Evolutionary conservation across 139 green algal genomes (phyloP).

Genomic region (Asterochloris erici): DNA sequence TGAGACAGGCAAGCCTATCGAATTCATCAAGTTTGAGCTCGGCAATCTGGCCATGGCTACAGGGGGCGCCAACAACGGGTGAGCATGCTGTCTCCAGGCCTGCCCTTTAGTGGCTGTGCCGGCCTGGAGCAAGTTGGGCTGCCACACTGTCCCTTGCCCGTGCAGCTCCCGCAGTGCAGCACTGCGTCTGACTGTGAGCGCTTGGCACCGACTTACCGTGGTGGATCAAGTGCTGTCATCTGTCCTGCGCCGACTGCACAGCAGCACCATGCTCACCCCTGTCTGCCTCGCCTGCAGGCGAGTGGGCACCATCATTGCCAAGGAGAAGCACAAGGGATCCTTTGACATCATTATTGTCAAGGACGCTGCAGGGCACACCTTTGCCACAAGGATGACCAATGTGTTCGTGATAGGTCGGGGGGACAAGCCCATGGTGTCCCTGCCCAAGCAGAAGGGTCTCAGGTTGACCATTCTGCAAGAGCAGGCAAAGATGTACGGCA

Average conservation of each 20-base stretch:
- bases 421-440: conserved; percentile 90
- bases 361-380: conserved; percentile 90
- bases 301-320: conserved; percentile 86
- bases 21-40: conserved; percentile 97
- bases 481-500: conserved; percentile 83
- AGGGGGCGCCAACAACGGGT: conserved; percentile 86
- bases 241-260: no score
- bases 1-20: conserved; percentile 92
- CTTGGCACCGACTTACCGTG: no score
- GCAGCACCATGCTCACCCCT: no score
- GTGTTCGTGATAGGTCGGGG: conserved; percentile 98
- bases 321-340: conserved; percentile 95
- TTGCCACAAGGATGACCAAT: conserved; percentile 92
- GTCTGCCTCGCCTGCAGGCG: conserved; percentile 41
- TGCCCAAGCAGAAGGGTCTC: conserved; percentile 99
- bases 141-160: no score
- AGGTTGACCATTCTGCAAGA: conserved; percentile 96
- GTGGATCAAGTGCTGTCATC: no score
- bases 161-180: no score
- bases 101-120: neutral
- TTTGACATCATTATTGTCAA: conserved; percentile 97
- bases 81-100: neutral
- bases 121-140: no score
- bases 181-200: no score
- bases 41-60: conserved; percentile 93